Percentiles rank a stretch among this genome's conserved stretches.
Evolutionary conservation across 164 flowering plant species (phyloP).

Genomic region (Nymphaea colorata): DNA sequence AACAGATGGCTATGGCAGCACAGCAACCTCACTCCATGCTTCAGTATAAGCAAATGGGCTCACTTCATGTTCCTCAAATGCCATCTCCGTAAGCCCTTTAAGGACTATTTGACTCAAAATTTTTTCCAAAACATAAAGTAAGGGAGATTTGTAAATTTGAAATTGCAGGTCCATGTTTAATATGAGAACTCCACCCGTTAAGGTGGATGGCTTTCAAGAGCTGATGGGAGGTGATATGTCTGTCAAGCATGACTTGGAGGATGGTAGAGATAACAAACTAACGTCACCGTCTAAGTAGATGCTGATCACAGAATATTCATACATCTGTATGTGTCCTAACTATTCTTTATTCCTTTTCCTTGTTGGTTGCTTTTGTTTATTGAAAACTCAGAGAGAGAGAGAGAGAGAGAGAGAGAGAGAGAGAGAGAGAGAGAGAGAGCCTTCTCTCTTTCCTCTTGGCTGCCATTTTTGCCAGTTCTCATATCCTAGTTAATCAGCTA

Average conservation of each 20-base stretch:
- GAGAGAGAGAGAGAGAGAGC: too few species aligned
- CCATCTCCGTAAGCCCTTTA: conserved; percentile 49
- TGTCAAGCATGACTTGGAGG: conserved; percentile 65
- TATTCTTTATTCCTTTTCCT: too few species aligned
- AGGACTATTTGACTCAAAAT: not conserved
- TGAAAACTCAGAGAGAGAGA: too few species aligned
- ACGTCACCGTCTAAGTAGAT: conserved; percentile 54
- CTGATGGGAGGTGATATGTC: conserved; percentile 88
- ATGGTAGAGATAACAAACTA: conserved; percentile 38
- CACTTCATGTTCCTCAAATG: conserved; percentile 61
- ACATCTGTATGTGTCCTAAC: too few species aligned
- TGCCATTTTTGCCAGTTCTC: too few species aligned
- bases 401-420: too few species aligned
- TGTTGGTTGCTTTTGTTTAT: too few species aligned
- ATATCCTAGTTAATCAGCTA: too few species aligned
- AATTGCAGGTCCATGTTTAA: conserved; percentile 45
- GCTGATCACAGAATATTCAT: not conserved
- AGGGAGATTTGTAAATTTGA: conserved; percentile 1
- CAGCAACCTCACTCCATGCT: conserved; percentile 36
- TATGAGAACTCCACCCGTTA: conserved; percentile 84
- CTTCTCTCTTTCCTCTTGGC: too few species aligned
- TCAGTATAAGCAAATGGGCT: conserved; percentile 54
- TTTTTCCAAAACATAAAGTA: not conserved
- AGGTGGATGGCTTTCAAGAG: conserved; percentile 96
- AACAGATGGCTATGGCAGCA: conserved; percentile 46